These are phyloP conservation scores for Castanea mollissima DNA, from an alignment of 306 rosid species.

Conservation along the genomic window DNA sequence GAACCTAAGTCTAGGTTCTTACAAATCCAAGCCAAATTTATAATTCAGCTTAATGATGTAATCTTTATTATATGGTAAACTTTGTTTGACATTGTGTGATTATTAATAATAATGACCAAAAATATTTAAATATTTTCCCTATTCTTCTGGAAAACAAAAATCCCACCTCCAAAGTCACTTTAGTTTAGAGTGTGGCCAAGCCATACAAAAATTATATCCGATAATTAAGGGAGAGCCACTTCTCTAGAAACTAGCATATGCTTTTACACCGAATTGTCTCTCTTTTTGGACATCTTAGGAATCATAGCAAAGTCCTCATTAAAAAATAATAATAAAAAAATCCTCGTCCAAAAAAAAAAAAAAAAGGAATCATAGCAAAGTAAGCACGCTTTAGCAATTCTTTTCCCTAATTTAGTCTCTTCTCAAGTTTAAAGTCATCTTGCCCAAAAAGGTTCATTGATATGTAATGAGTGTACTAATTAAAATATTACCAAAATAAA, in stretches of 20 bases:
- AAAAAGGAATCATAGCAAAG: constrained; percentile 45
- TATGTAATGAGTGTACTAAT: not conserved
- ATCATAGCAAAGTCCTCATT: constrained; percentile 44
- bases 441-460: not conserved
- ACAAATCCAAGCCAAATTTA: too few relatives aligned
- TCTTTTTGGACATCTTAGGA: constrained; percentile 28
- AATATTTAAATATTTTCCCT: not conserved
- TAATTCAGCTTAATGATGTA: too few relatives aligned
- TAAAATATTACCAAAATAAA: not conserved
- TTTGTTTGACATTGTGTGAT: too few relatives aligned
- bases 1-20: too few relatives aligned
- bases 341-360: too few relatives aligned
- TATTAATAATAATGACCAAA: too few relatives aligned
- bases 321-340: too few relatives aligned
- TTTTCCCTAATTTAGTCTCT: constrained; percentile 8
- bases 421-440: not conserved
- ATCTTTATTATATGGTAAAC: too few relatives aligned
- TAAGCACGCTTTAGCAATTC: constrained; percentile 53
- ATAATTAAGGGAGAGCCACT: constrained; percentile 37
- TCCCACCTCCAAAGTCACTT: not conserved
- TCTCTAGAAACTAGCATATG: not conserved
- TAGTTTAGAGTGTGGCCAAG: not conserved
- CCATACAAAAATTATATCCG: constrained; percentile 30
- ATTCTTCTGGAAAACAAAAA: not conserved
- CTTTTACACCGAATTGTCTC: constrained; percentile 75